A percentile compares a stretch with the other conserved stretches of the same genome.
Conservation (phyloP, 2,329 filamentous ascomycete species). For the Dothideomycetes sp. region DNA sequence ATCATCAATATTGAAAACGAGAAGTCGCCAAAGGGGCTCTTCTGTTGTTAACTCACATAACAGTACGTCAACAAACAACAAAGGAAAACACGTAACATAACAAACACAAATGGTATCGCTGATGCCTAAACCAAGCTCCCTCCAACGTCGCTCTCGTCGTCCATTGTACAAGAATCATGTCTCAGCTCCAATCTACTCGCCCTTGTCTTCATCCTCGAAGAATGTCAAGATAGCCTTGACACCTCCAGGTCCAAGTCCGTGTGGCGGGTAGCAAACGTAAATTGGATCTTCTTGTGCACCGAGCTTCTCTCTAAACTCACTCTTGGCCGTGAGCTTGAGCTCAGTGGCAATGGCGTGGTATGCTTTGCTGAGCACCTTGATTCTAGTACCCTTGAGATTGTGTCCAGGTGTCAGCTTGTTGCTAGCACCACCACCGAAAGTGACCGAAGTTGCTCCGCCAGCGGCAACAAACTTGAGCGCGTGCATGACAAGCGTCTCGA, state of each 20-base stretch:
- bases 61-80: too few species aligned
- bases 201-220: slow-evolving; percentile 59
- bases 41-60: too few species aligned
- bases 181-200: too few species aligned
- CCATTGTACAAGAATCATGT: too few species aligned
- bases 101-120: too few species aligned
- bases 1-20: too few species aligned
- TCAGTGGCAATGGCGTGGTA: slow-evolving; percentile 76
- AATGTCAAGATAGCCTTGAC: slow-evolving; percentile 82
- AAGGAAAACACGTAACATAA: too few species aligned
- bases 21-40: too few species aligned
- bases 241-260: slow-evolving; percentile 73
- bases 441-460: slow-evolving; percentile 57
- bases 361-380: slow-evolving; percentile 71
- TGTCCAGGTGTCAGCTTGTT: slow-evolving; percentile 66
- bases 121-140: too few species aligned
- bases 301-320: slow-evolving; percentile 84
- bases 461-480: slow-evolving; percentile 54
- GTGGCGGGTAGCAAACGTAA: slow-evolving; percentile 82
- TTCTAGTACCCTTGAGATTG: slow-evolving; percentile 69
- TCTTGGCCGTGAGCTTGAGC: slow-evolving; percentile 73
- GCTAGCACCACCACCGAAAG: slow-evolving; percentile 78
- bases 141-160: too few species aligned
- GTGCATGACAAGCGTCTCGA: slow-evolving; percentile 71
- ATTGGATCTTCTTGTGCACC: slow-evolving; percentile 75